Conservation (phyloP, 768 basidiomycete species). For the Amanita brunnescens region DNA sequence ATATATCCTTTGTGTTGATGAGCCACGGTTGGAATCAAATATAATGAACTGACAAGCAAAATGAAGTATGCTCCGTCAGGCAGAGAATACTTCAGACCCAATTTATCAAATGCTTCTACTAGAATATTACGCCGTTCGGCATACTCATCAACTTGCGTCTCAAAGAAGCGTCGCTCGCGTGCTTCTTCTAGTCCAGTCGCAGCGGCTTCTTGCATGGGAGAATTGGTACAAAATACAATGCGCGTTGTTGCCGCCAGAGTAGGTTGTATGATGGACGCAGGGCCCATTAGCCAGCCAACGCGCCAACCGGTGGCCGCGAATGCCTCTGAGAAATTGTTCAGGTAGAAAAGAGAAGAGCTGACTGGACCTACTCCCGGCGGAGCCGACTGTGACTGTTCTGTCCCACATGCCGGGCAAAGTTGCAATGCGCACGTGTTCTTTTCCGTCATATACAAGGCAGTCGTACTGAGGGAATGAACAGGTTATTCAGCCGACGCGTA, state of each 20-base stretch:
- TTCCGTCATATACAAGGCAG: conserved; percentile 79
- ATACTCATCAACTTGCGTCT: conserved; percentile 69
- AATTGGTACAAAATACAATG: conserved; percentile 93
- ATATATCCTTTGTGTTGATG: conserved; percentile 53
- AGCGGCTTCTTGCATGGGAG: conserved; percentile 90
- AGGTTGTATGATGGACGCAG: conserved; percentile 71
- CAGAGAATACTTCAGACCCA: conserved; percentile 78
- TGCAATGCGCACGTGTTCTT: conserved; percentile 88
- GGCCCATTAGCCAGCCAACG: conserved; percentile 93
- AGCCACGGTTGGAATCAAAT: not conserved
- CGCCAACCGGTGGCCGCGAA: conserved; percentile 98
- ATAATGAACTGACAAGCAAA: conserved; percentile 49
- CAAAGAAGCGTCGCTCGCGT: conserved; percentile 63
- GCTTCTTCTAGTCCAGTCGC: conserved; percentile 86
- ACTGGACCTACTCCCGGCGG: conserved; percentile 73
- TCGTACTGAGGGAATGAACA: conserved; percentile 59
- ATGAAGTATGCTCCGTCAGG: conserved; percentile 93
- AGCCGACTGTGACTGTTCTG: conserved; percentile 90
- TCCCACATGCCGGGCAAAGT: conserved; percentile 99
- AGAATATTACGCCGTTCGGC: conserved; percentile 71
- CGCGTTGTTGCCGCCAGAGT: conserved; percentile 87
- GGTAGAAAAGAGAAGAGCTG: not conserved
- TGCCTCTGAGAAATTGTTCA: conserved; percentile 47
- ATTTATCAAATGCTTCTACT: conserved; percentile 65
- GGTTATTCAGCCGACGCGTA: not conserved